phyloP scores from a whole-genome alignment of 1,284 basidiomycete genomes.

The Hemileia vastatrix region DNA sequence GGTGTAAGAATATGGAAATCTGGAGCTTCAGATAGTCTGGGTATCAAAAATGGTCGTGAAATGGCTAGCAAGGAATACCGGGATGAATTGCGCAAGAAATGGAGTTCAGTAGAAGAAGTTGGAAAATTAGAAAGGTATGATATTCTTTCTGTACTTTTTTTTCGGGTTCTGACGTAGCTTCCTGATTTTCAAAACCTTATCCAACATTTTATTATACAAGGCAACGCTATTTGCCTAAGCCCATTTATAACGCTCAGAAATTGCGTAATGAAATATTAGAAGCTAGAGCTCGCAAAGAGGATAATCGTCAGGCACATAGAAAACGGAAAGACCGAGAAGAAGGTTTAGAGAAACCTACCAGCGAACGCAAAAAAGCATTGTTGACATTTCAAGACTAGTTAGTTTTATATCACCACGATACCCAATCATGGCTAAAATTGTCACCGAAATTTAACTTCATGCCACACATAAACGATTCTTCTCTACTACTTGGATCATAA shows the following conservation, averaged over 20 bases:
- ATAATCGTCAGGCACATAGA: slow-evolving; percentile 57
- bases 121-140: slow-evolving; percentile 61
- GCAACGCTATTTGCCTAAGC: slow-evolving; percentile 75
- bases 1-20: slow-evolving; percentile 97
- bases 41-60: slow-evolving; percentile 82
- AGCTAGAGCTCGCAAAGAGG: slow-evolving; percentile 80
- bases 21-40: slow-evolving; percentile 81
- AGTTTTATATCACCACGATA: too few relatives aligned
- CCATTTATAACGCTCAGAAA: slow-evolving; percentile 74
- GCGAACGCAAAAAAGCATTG: slow-evolving; percentile 17
- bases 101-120: slow-evolving; percentile 75
- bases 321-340: background rate
- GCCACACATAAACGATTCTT: too few relatives aligned
- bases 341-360: slow-evolving; percentile 5
- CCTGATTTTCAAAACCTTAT: background rate
- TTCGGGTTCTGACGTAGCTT: background rate
- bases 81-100: slow-evolving; percentile 74
- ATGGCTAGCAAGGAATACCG: slow-evolving; percentile 87
- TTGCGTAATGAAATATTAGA: slow-evolving; percentile 92
- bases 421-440: too few relatives aligned
- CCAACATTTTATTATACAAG: background rate
- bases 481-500: too few relatives aligned
- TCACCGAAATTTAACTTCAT: too few relatives aligned
- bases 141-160: background rate
- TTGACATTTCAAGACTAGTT: slow-evolving; percentile 12